phyloP scores from a whole-genome alignment of 2,329 filamentous ascomycete genomes.

The Botrytis deweyae region DNA sequence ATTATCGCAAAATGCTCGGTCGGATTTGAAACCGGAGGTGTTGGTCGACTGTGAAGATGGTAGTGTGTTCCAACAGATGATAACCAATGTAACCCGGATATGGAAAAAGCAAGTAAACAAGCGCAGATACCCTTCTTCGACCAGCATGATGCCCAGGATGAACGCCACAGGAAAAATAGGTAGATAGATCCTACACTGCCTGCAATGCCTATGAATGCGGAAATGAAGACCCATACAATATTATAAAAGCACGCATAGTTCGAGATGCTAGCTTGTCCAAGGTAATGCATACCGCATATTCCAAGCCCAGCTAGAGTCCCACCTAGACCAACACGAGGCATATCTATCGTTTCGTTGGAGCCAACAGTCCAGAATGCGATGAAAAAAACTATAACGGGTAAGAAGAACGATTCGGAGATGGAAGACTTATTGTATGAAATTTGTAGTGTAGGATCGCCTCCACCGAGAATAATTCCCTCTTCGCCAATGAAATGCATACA shows the following conservation, averaged over 20 bases:
- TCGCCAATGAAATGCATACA: constrained; percentile 84
- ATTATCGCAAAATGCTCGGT: constrained; percentile 24
- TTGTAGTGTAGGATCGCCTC: constrained; percentile 62
- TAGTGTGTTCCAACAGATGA: constrained; percentile 71
- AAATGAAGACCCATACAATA: constrained; percentile 55
- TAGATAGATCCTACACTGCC: constrained; percentile 68
- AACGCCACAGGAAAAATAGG: constrained; percentile 75
- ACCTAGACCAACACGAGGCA: constrained; percentile 59
- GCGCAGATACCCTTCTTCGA: constrained; percentile 71
- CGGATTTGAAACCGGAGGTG: constrained; percentile 25
- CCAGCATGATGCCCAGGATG: constrained; percentile 74
- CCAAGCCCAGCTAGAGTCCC: constrained; percentile 71
- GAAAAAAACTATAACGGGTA: constrained; percentile 73
- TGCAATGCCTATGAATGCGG: constrained; percentile 69
- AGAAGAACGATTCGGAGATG: constrained; percentile 75
- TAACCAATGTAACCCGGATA: constrained; percentile 87
- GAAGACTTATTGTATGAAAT: constrained; percentile 71
- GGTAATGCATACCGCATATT: constrained; percentile 83
- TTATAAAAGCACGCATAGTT: constrained; percentile 73
- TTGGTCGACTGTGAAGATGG: constrained; percentile 50
- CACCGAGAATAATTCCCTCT: constrained; percentile 68
- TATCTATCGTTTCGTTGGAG: constrained; percentile 55
- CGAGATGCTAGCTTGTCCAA: constrained; percentile 78
- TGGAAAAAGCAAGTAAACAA: constrained; percentile 66
- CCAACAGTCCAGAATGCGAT: constrained; percentile 70